Percentiles rank a stretch among this genome's conserved stretches.
phyloP scores from a whole-genome alignment of 1,139 yeast species.

The Saccharomycopsis hybrid region DNA sequence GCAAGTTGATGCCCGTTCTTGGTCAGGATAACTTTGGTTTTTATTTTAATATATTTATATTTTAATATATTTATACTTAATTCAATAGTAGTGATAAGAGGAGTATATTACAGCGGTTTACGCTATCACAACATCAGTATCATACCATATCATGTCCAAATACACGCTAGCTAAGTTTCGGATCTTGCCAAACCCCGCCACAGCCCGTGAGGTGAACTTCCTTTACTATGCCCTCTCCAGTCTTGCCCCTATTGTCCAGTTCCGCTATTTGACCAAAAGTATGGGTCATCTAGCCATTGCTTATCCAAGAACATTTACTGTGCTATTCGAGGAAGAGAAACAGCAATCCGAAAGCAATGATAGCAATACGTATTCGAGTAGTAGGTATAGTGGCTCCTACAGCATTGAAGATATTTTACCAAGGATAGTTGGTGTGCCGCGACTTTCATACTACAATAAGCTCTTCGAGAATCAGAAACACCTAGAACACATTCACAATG shows the following conservation, averaged over 20 bases:
- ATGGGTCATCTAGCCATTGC: constrained; percentile 1
- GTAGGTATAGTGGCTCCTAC: neutral
- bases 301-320: constrained; percentile 3
- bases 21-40: too few species aligned
- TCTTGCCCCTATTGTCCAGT: neutral
- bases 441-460: constrained; percentile 1
- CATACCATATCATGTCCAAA: too few species aligned
- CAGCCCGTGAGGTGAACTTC: neutral
- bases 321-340: neutral
- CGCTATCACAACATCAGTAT: too few species aligned
- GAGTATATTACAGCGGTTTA: too few species aligned
- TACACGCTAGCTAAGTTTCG: too few species aligned
- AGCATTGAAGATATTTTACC: too few species aligned
- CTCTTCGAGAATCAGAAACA: neutral
- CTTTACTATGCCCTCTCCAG: neutral
- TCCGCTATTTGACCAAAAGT: neutral
- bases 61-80: too few species aligned
- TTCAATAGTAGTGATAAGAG: too few species aligned
- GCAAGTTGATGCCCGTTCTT: too few species aligned
- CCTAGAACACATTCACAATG: neutral
- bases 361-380: neutral
- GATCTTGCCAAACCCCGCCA: neutral
- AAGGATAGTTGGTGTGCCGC: constrained; percentile 8
- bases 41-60: too few species aligned
- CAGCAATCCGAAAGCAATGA: too few species aligned